Evolutionary conservation across 2,329 filamentous ascomycete species (phyloP).

Genomic region (Cladosporium sp.): DNA sequence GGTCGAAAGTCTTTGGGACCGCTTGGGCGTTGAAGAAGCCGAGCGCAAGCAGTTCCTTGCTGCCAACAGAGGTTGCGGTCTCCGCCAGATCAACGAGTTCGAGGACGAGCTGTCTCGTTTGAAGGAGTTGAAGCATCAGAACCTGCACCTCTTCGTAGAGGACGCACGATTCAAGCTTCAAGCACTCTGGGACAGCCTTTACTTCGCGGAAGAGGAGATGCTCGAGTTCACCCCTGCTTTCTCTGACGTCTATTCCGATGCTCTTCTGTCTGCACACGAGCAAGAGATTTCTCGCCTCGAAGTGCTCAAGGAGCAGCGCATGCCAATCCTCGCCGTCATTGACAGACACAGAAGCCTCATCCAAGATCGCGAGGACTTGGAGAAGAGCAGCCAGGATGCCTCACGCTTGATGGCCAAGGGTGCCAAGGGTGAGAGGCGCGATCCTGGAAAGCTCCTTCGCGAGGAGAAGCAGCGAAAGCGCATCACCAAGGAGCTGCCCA

Average conservation of each 20-base stretch:
- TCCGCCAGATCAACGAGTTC: conserved; percentile 92
- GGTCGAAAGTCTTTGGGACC: conserved; percentile 87
- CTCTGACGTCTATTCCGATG: conserved; percentile 87
- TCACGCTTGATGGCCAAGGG: conserved; percentile 89
- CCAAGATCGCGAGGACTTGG: conserved; percentile 79
- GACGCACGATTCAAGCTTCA: conserved; percentile 87
- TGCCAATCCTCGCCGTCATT: conserved; percentile 75
- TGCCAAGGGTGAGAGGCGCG: conserved; percentile 88
- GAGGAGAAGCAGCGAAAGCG: conserved; percentile 99
- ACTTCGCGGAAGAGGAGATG: conserved; percentile 98
- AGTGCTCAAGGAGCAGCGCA: conserved; percentile 77
- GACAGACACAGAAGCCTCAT: conserved; percentile 80
- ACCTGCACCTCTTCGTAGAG: conserved; percentile 92
- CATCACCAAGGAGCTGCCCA: conserved; percentile 92
- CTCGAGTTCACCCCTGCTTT: conserved; percentile 96
- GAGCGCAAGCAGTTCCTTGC: conserved; percentile 85
- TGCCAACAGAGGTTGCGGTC: conserved; percentile 81
- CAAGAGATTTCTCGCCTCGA: conserved; percentile 82
- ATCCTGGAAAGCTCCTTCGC: conserved; percentile 86
- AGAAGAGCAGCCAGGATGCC: conserved; percentile 89
- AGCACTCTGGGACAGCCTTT: conserved; percentile 90
- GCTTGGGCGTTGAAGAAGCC: conserved; percentile 74
- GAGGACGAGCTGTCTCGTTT: conserved; percentile 83
- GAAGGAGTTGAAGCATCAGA: conserved; percentile 91
- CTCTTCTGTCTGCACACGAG: conserved; percentile 90